Evolutionary conservation across 83 land plant genomes (phyloP).

Genomic region (Isoetes engelmannii): DNA sequence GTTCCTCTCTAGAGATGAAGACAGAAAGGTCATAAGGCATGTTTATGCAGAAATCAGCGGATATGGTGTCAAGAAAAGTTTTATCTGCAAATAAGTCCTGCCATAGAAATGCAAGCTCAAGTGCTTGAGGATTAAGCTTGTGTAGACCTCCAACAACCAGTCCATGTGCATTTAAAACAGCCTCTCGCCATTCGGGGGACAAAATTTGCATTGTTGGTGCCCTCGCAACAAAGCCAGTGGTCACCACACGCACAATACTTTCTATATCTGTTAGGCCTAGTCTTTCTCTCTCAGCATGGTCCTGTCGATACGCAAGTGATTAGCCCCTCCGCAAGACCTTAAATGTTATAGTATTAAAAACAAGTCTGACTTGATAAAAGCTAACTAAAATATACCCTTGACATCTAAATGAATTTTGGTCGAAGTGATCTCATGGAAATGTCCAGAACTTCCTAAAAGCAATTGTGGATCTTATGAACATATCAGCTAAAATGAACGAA

Average conservation of each 20-base stretch:
- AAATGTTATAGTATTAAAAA: too few relatives aligned
- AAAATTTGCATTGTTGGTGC: slow-evolving; percentile 14
- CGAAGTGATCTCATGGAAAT: too few relatives aligned
- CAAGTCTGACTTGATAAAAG: too few relatives aligned
- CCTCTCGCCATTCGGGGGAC: slow-evolving; percentile 17
- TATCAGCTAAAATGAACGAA: too few relatives aligned
- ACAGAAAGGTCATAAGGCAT: slow-evolving; percentile 16
- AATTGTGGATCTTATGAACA: too few relatives aligned
- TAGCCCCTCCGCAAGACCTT: not conserved
- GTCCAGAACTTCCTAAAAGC: too few relatives aligned
- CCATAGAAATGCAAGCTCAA: slow-evolving; percentile 13
- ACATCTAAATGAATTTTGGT: too few relatives aligned
- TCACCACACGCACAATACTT: slow-evolving; percentile 12
- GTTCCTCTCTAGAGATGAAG: slow-evolving; percentile 7
- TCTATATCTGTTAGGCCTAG: slow-evolving; percentile 23
- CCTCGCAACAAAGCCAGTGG: slow-evolving; percentile 10
- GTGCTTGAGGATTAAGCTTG: slow-evolving; percentile 9
- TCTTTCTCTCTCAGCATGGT: slow-evolving; percentile 15
- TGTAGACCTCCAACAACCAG: slow-evolving; percentile 9
- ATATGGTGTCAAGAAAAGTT: slow-evolving; percentile 18
- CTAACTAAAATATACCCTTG: too few relatives aligned
- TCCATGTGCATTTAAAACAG: slow-evolving; percentile 20
- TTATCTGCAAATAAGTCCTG: slow-evolving; percentile 13
- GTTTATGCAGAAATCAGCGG: not conserved
- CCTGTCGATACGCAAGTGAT: not conserved